phyloP scores from a whole-genome alignment of 306 rosid genomes.

The Prunus mira region DNA sequence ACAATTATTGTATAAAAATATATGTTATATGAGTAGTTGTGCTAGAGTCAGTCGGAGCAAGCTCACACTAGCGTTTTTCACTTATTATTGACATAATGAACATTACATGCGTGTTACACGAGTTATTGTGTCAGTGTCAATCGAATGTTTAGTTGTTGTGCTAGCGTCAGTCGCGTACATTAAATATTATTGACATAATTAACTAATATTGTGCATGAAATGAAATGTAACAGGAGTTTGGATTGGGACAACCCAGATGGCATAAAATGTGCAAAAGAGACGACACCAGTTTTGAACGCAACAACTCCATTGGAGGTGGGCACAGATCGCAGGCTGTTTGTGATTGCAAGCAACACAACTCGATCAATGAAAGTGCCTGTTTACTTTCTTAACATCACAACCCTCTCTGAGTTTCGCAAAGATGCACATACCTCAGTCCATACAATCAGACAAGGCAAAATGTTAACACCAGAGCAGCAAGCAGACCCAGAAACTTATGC shows the following conservation, averaged over 20 bases:
- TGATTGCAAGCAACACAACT: conserved; percentile 47
- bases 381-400: conserved; percentile 65
- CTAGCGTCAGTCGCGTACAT: too few species aligned
- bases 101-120: too few species aligned
- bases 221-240: conserved; percentile 52
- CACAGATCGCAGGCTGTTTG: conserved; percentile 65
- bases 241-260: conserved; percentile 90
- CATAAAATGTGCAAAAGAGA: conserved; percentile 85
- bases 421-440: conserved; percentile 90
- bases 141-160: too few species aligned
- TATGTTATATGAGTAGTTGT: too few species aligned
- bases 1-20: not conserved
- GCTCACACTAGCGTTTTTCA: too few species aligned
- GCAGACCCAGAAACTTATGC: conserved; percentile 84
- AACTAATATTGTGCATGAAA: not conserved
- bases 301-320: conserved; percentile 57
- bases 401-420: conserved; percentile 73
- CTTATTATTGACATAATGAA: too few species aligned
- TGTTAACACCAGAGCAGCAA: conserved; percentile 65
- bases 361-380: conserved; percentile 52
- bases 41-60: too few species aligned
- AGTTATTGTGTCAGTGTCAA: accelerated
- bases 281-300: conserved; percentile 55
- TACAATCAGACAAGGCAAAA: conserved; percentile 83
- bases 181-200: too few species aligned